Evolutionary conservation across 345 rosid genomes (phyloP).

Genomic region (Lumnitzera littorea): DNA sequence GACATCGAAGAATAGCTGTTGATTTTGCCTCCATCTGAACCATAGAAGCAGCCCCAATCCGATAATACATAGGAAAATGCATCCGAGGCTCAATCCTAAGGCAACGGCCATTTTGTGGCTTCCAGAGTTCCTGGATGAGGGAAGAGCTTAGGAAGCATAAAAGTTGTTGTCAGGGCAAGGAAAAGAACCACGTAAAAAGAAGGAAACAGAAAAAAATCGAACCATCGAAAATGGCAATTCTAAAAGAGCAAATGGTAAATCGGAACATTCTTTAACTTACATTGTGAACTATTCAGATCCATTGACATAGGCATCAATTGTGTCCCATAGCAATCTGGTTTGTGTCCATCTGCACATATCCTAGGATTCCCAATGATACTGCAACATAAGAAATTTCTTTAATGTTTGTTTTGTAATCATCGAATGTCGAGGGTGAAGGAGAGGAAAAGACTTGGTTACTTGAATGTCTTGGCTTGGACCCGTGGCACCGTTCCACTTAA

Average conservation of each 20-base stretch:
- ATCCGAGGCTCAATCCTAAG: constrained; percentile 53
- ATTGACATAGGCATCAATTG: constrained; percentile 80
- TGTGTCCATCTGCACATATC: constrained; percentile 71
- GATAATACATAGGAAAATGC: constrained; percentile 44
- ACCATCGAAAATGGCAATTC: background rate
- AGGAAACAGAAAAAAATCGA: constrained; percentile 9
- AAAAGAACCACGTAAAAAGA: no score
- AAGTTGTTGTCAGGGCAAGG: no score
- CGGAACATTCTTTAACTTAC: constrained; percentile 18
- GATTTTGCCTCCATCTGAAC: constrained; percentile 66
- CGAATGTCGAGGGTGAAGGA: constrained; percentile 2
- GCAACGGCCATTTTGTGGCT: constrained; percentile 60
- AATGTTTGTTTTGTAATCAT: background rate
- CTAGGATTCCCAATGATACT: constrained; percentile 75
- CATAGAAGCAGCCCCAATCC: constrained; percentile 55
- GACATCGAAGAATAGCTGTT: constrained; percentile 60
- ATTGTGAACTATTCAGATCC: constrained; percentile 63
- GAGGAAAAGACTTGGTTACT: constrained; percentile 24
- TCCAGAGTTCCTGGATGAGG: constrained; percentile 27
- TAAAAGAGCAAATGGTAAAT: no score
- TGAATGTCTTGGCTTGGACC: constrained; percentile 73
- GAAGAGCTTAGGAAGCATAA: constrained; percentile 24
- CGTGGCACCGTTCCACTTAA: constrained; percentile 70
- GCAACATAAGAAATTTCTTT: constrained; percentile 13
- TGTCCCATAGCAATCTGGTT: constrained; percentile 73